Evolutionary conservation across 1,284 basidiomycete genomes (phyloP).

Genomic region (Rhizoctonia solani): DNA sequence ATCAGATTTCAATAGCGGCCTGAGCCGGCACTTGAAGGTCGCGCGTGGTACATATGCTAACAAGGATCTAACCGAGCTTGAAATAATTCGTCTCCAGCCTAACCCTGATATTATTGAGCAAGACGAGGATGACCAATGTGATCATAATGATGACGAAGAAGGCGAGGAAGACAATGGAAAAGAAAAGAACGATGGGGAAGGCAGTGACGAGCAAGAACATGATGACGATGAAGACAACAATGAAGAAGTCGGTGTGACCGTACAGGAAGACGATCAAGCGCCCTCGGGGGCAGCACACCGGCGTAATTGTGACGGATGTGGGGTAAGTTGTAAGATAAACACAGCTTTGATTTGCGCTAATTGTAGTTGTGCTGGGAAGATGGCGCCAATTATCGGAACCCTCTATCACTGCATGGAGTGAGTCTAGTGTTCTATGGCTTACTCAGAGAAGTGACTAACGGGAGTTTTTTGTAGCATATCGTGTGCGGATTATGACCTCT

Average conservation of each 20-base stretch:
- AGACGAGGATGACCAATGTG: slow-evolving; percentile 7
- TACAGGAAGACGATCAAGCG: not conserved
- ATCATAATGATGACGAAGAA: not conserved
- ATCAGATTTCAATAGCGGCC: too few relatives aligned
- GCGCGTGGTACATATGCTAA: slow-evolving; percentile 47
- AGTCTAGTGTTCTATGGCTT: not conserved
- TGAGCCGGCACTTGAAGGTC: slow-evolving; percentile 45
- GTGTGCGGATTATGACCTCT: slow-evolving; percentile 37
- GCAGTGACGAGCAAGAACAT: slow-evolving; percentile 1
- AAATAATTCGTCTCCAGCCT: slow-evolving; percentile 39
- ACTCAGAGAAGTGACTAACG: slow-evolving; percentile 8
- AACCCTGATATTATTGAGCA: slow-evolving; percentile 24
- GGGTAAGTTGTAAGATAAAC: slow-evolving; percentile 16
- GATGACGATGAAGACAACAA: not conserved
- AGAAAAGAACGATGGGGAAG: slow-evolving; percentile 14
- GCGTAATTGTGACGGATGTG: slow-evolving; percentile 35
- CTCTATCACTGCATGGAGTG: slow-evolving; percentile 37
- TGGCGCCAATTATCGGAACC: slow-evolving; percentile 35
- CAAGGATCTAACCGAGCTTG: slow-evolving; percentile 48
- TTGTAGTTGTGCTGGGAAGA: not conserved
- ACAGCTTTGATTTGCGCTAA: not conserved
- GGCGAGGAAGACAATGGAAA: slow-evolving; percentile 6
- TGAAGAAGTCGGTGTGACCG: not conserved
- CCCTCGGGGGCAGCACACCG: slow-evolving; percentile 10
- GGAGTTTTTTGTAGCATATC: slow-evolving; percentile 8